These are phyloP conservation scores for Fusarium veterinarium DNA, from an alignment of 2,329 filamentous ascomycete species.

Conservation along the genomic window DNA sequence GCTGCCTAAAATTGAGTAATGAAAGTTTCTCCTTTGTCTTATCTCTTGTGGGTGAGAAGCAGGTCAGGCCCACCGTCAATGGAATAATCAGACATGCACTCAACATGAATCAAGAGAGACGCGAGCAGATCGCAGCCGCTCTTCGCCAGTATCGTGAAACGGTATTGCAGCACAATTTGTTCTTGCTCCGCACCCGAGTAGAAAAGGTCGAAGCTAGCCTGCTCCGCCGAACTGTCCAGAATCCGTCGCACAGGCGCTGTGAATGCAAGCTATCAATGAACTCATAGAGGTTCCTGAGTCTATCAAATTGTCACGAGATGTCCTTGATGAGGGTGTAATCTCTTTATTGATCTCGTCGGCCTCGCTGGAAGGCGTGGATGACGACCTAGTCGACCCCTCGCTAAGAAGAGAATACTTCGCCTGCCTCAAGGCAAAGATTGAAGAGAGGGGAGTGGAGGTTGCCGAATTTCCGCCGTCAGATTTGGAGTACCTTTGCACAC, in stretches of 20 bases:
- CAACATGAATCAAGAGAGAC: neutral
- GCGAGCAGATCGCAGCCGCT: neutral
- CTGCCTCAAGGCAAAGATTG: neutral
- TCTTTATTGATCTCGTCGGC: accelerated
- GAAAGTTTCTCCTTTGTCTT: too few relatives aligned
- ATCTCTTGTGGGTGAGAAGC: too few relatives aligned
- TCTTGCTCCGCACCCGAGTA: neutral
- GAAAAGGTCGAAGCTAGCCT: neutral
- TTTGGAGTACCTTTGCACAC: accelerated
- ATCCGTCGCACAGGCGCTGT: neutral
- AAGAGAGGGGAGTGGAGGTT: accelerated
- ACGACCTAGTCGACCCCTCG: neutral
- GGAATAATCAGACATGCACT: neutral
- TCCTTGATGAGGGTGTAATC: neutral
- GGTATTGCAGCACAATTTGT: neutral
- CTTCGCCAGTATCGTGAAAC: neutral
- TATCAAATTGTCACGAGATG: accelerated
- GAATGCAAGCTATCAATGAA: neutral
- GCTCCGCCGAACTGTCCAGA: neutral
- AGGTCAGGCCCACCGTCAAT: too few relatives aligned
- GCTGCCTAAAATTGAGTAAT: too few relatives aligned
- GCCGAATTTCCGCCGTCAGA: accelerated
- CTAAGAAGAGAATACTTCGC: neutral
- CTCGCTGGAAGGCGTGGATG: neutral
- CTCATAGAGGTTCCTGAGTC: neutral